Evolutionary conservation across 2,329 filamentous ascomycete species (phyloP), one percentile per base, ranked within the genome.

Genomic region (Neofusicoccum parvum): DNA sequence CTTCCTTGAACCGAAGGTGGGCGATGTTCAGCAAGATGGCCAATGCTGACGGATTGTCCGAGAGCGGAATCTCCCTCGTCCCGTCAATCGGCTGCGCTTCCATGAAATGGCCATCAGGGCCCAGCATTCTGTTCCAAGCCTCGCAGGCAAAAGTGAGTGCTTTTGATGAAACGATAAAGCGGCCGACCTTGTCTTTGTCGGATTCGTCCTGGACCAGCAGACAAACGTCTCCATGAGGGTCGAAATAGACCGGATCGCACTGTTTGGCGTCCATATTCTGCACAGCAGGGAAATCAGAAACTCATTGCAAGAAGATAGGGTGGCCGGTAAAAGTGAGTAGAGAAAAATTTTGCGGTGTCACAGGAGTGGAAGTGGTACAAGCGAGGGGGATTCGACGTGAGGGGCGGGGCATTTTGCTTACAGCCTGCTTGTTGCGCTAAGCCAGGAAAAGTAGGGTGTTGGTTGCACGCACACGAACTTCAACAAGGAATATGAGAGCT

Each of bases 61-160:
- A 39, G 17, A 66, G 20, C 11, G 27, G 17, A 6, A 58, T 43
- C 54, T 64, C 41, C 15, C 20, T 9, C 15, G 14, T 23, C 2
- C n/a, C 43, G n/a, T 17, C 9, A 15, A 15, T 45, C 1, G 14
- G 7, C n/a, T n/a, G 43, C n/a, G 43, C 43, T 45, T 67, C 65
- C n/a, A 32, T 58, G 48, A 54, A 66, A n/a, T 20, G 6, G 9
- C 54, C 23, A 17, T 64, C 65, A 17, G 43, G 43, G 6, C 12
- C 43, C n/a, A 71, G 68, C 68, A 71, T 71, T 6, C 66, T 67
- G n/a, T 63, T 68, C 70, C 70, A 72, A 4, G 70, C 69, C 2
- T 69, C 65, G 51, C 71, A 71, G 10, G 67, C 71, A 11, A 68
- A 54, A 11, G 53, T 65, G 53, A 72, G 66, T 1, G 49, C 64